Conservation (phyloP, 257 asterid genomes). For the Pogostemon cablin region DNA sequence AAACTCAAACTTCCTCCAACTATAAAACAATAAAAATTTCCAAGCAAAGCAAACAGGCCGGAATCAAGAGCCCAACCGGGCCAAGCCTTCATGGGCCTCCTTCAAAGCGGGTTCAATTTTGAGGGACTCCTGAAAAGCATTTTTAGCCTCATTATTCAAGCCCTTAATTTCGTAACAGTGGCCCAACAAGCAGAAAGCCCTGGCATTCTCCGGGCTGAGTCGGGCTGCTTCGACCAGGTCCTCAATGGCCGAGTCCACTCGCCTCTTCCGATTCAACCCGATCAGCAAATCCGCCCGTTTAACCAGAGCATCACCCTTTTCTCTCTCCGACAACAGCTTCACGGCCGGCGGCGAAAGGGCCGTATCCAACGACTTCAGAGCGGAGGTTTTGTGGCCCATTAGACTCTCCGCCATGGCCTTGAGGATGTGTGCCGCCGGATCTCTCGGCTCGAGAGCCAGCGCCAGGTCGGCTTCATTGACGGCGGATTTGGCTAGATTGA, state of each 20-base stretch:
- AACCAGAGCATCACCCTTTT: constrained; percentile 73
- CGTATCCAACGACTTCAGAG: constrained; percentile 63
- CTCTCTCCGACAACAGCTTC: constrained; percentile 56
- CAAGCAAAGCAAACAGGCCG: not conserved
- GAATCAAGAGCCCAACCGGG: constrained; percentile 38
- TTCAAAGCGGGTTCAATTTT: constrained; percentile 45
- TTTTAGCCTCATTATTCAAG: constrained; percentile 46
- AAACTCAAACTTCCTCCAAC: not conserved
- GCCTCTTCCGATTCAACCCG: constrained; percentile 60
- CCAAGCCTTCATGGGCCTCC: constrained; percentile 54
- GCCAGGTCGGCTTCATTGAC: constrained; percentile 75
- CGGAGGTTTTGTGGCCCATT: constrained; percentile 68
- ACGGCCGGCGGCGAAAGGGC: constrained; percentile 77
- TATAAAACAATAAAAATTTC: not conserved
- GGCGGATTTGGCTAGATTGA: constrained; percentile 78
- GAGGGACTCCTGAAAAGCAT: constrained; percentile 53
- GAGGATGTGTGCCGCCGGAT: constrained; percentile 82
- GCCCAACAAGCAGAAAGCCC: constrained; percentile 72
- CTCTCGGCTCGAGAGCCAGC: constrained; percentile 64
- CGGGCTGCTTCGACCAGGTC: constrained; percentile 68
- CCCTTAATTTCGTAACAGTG: constrained; percentile 63
- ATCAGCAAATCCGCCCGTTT: constrained; percentile 75
- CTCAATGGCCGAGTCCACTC: constrained; percentile 65
- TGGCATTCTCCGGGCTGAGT: constrained; percentile 52
- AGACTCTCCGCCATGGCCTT: constrained; percentile 76